phyloP scores from a whole-genome alignment of 768 basidiomycete species.

The Termitomyces sp. region DNA sequence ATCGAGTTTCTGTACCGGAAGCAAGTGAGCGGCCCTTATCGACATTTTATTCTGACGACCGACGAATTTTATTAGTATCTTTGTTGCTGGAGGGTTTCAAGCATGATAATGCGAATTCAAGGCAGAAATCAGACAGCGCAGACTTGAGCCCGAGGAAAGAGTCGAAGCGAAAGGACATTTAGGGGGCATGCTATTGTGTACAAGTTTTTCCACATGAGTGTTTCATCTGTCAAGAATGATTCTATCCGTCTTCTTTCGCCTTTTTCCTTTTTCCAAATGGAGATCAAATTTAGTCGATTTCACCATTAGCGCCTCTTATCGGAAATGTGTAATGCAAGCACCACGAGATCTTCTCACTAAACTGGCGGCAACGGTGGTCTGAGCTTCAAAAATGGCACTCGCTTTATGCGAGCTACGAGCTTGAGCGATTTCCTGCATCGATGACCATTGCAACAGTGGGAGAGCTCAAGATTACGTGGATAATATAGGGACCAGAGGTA shows the following conservation, averaged over 20 bases:
- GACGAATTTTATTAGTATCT: slow-evolving; percentile 33
- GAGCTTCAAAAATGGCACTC: no score
- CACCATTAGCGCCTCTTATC: no score
- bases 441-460: no score
- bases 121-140: background rate
- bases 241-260: background rate
- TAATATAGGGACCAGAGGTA: no score
- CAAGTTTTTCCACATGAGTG: background rate
- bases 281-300: no score
- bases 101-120: slow-evolving; percentile 38
- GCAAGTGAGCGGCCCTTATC: slow-evolving; percentile 48
- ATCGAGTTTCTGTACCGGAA: slow-evolving; percentile 73
- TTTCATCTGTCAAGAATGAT: background rate
- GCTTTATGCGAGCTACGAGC: no score
- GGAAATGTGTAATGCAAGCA: no score
- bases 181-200: background rate
- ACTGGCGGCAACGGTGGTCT: no score
- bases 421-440: no score
- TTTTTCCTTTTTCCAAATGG: background rate
- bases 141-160: no score
- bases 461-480: no score
- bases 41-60: background rate
- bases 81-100: slow-evolving; percentile 58
- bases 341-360: no score
- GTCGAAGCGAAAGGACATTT: background rate